Evolutionary conservation across 2,329 filamentous ascomycete genomes (phyloP).

Genomic region (Golovinomyces cichoracearum): DNA sequence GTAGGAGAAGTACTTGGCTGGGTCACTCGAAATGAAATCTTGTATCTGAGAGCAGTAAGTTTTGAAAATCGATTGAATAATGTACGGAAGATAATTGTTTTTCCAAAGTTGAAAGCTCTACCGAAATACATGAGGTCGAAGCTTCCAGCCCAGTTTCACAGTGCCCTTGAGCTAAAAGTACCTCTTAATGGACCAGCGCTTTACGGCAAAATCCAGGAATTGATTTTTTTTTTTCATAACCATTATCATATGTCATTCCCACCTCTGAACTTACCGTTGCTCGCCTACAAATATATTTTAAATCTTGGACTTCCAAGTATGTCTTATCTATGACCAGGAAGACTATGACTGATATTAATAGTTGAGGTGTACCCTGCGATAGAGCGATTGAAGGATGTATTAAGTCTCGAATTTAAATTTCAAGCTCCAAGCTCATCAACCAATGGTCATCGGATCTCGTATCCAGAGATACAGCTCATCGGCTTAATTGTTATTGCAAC

Average conservation of each 20-base stretch:
- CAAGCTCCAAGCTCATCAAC: constrained; percentile 22
- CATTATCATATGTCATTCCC: constrained; percentile 51
- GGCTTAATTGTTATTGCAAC: constrained; percentile 46
- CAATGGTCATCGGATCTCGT: constrained; percentile 22
- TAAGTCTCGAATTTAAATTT: constrained; percentile 30
- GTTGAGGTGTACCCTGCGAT: constrained; percentile 38
- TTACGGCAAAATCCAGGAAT: constrained; percentile 34
- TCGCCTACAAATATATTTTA: constrained; percentile 44
- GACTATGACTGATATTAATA: constrained; percentile 16
- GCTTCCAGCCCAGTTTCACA: constrained; percentile 34
- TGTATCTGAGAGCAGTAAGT: constrained; percentile 42
- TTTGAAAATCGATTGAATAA: background rate
- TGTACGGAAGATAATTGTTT: background rate
- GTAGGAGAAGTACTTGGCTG: constrained; percentile 47
- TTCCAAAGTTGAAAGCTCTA: constrained; percentile 25
- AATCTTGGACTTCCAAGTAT: constrained; percentile 49
- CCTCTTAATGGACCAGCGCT: constrained; percentile 29
- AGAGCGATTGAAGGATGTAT: constrained; percentile 22
- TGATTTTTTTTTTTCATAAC: constrained; percentile 35
- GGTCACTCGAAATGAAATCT: constrained; percentile 39
- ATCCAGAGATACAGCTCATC: constrained; percentile 52
- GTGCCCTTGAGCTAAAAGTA: constrained; percentile 26
- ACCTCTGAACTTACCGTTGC: constrained; percentile 39
- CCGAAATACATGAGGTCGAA: constrained; percentile 39
- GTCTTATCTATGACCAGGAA: constrained; percentile 7